Evolutionary conservation across 2,329 filamentous ascomycete genomes (phyloP).

Genomic region (Tetracladium maxilliforme): DNA sequence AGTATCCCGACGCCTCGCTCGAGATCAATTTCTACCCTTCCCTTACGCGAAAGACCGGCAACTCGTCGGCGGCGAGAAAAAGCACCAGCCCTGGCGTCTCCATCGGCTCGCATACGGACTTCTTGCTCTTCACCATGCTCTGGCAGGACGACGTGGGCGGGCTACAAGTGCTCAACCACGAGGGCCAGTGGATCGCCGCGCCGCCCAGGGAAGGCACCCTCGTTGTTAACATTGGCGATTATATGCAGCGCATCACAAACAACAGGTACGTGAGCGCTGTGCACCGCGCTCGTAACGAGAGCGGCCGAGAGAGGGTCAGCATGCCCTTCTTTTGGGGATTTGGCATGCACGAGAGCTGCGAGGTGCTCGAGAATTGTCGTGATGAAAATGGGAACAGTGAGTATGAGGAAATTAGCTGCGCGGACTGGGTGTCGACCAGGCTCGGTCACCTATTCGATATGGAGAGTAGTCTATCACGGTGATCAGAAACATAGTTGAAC

Average conservation of each 20-base stretch:
- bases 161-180: constrained; percentile 24
- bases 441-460: too few relatives aligned
- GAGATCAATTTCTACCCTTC: constrained; percentile 29
- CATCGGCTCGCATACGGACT: constrained; percentile 29
- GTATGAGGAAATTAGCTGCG: too few relatives aligned
- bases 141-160: constrained; percentile 28
- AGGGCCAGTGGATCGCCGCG: constrained; percentile 27
- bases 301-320: too few relatives aligned
- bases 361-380: too few relatives aligned
- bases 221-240: constrained; percentile 37
- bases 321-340: too few relatives aligned
- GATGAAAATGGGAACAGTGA: too few relatives aligned
- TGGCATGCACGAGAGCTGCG: too few relatives aligned
- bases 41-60: constrained; percentile 14
- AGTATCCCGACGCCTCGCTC: constrained; percentile 29
- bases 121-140: constrained; percentile 32
- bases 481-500: too few relatives aligned
- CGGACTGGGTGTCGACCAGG: too few relatives aligned
- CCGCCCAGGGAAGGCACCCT: constrained; percentile 27
- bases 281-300: not conserved
- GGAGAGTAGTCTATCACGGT: too few relatives aligned
- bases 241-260: constrained; percentile 33
- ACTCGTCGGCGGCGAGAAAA: constrained; percentile 11
- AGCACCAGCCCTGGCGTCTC: constrained; percentile 19
- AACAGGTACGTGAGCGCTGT: constrained; percentile 28